A percentile compares a stretch with the other conserved stretches of the same genome.
These are phyloP conservation scores for Hordeum marinum DNA, from an alignment of 176 grass and related monocot genomes.

Conservation along the genomic window DNA sequence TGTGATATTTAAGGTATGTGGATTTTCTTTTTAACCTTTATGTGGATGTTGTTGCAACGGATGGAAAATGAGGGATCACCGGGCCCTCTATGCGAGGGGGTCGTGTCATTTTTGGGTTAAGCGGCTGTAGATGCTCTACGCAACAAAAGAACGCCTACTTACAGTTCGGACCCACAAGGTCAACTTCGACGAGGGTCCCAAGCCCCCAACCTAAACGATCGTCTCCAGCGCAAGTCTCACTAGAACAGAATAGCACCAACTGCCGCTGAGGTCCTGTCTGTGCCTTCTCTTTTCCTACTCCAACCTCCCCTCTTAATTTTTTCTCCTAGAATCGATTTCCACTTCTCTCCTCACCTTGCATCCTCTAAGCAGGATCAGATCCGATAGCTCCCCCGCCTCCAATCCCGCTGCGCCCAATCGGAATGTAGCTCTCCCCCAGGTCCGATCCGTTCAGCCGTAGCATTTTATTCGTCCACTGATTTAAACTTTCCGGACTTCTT, in stretches of 20 bases:
- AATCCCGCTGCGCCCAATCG: neutral
- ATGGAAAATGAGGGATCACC: too few relatives aligned
- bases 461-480: neutral
- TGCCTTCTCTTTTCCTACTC: neutral
- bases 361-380: neutral
- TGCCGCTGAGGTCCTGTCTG: neutral
- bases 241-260: neutral
- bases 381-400: neutral
- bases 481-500: neutral
- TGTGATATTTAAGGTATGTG: too few relatives aligned
- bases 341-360: neutral
- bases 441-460: neutral
- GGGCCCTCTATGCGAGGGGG: too few relatives aligned
- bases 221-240: neutral
- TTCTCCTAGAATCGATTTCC: neutral
- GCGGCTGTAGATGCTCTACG: too few relatives aligned
- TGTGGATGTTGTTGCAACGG: too few relatives aligned
- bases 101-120: too few relatives aligned
- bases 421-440: conserved; percentile 6
- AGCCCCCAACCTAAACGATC: too few relatives aligned
- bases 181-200: neutral
- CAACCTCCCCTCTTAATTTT: neutral
- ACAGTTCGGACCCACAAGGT: neutral
- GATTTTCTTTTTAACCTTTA: too few relatives aligned
- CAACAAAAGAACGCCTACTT: too few relatives aligned